Percentiles rank a stretch among this genome's conserved stretches.
These are phyloP conservation scores for Magnolia kwangsiensis DNA, from an alignment of 164 flowering plant genomes.

Conservation along the genomic window DNA sequence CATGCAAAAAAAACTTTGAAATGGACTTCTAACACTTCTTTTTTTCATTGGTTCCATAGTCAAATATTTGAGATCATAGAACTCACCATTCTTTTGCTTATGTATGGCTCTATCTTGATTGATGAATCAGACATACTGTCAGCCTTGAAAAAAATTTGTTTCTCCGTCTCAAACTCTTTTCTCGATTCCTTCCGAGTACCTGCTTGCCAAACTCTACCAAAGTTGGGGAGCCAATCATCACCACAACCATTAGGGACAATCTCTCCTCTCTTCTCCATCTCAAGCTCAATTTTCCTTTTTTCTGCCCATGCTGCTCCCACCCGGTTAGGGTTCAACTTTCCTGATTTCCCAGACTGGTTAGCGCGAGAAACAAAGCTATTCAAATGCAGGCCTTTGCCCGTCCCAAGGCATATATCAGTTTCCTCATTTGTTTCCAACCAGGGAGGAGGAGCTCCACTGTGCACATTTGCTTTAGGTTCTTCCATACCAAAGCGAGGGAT, in stretches of 20 bases:
- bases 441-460: slow-evolving; percentile 92
- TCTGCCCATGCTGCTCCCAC: slow-evolving; percentile 99
- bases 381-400: slow-evolving; percentile 8
- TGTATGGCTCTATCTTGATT: slow-evolving; percentile 57
- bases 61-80: background rate
- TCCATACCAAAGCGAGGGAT: slow-evolving; percentile 23
- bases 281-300: slow-evolving; percentile 73
- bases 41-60: no score
- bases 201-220: slow-evolving; percentile 96
- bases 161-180: slow-evolving; percentile 74
- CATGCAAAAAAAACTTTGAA: no score
- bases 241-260: slow-evolving; percentile 35
- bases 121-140: slow-evolving; percentile 33
- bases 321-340: slow-evolving; percentile 70
- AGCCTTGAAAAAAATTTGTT: slow-evolving; percentile 26
- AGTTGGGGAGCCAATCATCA: slow-evolving; percentile 89
- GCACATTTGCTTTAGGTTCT: slow-evolving; percentile 57
- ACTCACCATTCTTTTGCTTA: slow-evolving; percentile 82
- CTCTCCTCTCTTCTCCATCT: slow-evolving; percentile 85
- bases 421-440: slow-evolving; percentile 59
- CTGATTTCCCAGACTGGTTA: slow-evolving; percentile 35
- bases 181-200: slow-evolving; percentile 89
- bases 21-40: no score
- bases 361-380: slow-evolving; percentile 13
- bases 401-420: slow-evolving; percentile 21